These are phyloP conservation scores for Botrytis aclada DNA, from an alignment of 2,329 filamentous ascomycete genomes.

Conservation along the genomic window DNA sequence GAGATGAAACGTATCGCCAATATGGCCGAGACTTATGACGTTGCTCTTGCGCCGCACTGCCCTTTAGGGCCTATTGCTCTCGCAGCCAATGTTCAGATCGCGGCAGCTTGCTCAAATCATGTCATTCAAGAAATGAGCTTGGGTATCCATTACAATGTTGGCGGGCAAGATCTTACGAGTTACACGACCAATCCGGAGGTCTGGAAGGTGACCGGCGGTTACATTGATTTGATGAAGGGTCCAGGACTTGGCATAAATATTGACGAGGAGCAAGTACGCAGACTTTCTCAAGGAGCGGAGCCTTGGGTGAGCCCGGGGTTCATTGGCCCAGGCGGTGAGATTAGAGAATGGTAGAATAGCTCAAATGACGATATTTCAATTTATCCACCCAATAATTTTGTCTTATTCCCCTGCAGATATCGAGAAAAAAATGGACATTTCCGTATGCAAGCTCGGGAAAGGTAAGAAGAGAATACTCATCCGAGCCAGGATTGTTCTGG, in stretches of 20 bases:
- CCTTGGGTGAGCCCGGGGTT: slow-evolving; percentile 68
- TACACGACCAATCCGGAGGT: slow-evolving; percentile 64
- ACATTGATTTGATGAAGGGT: slow-evolving; percentile 57
- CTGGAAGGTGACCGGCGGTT: slow-evolving; percentile 65
- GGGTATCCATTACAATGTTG: slow-evolving; percentile 76
- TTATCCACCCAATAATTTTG: not conserved
- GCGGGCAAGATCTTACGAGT: slow-evolving; percentile 60
- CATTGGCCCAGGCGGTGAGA: slow-evolving; percentile 61
- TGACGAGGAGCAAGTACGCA: slow-evolving; percentile 65
- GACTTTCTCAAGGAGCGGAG: slow-evolving; percentile 53
- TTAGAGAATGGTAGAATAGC: slow-evolving; percentile 61
- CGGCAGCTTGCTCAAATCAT: slow-evolving; percentile 59
- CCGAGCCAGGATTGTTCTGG: not conserved
- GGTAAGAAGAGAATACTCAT: not conserved
- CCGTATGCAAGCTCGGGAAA: not conserved
- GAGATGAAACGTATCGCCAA: slow-evolving; percentile 66
- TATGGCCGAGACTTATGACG: slow-evolving; percentile 72
- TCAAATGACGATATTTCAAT: not conserved
- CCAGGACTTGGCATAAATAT: slow-evolving; percentile 67
- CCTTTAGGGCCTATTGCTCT: slow-evolving; percentile 70
- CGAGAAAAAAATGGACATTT: not conserved
- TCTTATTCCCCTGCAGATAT: not conserved
- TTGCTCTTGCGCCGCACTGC: slow-evolving; percentile 70
- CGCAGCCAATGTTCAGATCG: slow-evolving; percentile 68
- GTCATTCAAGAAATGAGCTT: slow-evolving; percentile 76